Base-by-base conservation (phyloP, 2,329 filamentous ascomycete genomes). In the Fusarium albidum region DNA sequence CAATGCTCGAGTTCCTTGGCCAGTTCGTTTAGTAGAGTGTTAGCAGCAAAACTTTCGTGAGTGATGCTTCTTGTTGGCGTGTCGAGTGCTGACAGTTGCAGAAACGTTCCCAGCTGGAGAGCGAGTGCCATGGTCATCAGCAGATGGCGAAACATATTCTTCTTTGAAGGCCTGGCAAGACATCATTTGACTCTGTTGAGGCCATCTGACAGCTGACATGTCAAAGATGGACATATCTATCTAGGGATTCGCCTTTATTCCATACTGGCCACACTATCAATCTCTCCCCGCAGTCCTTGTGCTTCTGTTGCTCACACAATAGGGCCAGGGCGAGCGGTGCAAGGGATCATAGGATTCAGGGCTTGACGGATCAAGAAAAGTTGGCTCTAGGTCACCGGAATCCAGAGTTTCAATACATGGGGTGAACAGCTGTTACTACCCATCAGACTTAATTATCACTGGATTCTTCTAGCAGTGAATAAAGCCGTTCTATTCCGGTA, bases 111-210 rank as follows among this genome's bases (percentile, higher is more conserved):
- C 13, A 3, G 15, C 8, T 46, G 42, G 42, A 29, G 42, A 34
- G 8, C 32, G n/a, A 34, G 32, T 21, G 6, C 14, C 14, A 25
- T 25, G 7, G 29, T 32, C 13, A 43, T 43, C 40, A 32, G 6
- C 26, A 79, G 75, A 0, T 83, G 81, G 81, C 76, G 79, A 55
- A 82, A 82, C 67, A 86, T 86, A 59, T 86, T 86, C 73, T 85
- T 86, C 72, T 85, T 86, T 55, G 83, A 86, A 64, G 83, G 83
- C 1, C 65, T 84, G 28, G 60, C 84, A 28, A 5, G 40, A 10
- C 4, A 15, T 14, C 14, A n/a, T n/a, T 26, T 43, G 6, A 43
- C 28, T 32, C 6, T 21, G 21, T 21, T 21, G 21, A n/a, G n/a
- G n/a, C 21, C 21, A 21, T 21, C 21, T 21, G 7, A 21, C 21